Evolutionary conservation across 768 basidiomycete species (phyloP).

Genomic region (Lactarius tabidus): DNA sequence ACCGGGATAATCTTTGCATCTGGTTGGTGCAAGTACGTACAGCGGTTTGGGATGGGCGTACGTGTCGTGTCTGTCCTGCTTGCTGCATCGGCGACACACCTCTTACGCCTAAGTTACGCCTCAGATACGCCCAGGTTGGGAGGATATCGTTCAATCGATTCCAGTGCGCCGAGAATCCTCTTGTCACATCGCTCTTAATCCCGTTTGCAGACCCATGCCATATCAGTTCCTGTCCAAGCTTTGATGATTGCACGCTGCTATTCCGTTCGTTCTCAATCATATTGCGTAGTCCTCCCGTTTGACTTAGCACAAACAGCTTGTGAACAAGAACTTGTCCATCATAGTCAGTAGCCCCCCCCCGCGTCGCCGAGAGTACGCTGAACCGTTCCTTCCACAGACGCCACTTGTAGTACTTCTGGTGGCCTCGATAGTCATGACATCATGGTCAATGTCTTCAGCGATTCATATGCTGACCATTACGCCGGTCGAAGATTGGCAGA

Average conservation of each 20-base stretch:
- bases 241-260: constrained; percentile 18
- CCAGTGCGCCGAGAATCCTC: background rate
- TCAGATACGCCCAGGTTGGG: background rate
- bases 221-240: constrained; percentile 9
- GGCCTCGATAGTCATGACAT: background rate
- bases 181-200: background rate
- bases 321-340: constrained; percentile 5
- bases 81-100: background rate
- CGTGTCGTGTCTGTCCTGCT: background rate
- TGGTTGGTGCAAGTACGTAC: constrained; percentile 4
- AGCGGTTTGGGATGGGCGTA: background rate
- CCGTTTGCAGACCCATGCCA: background rate
- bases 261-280: constrained; percentile 3
- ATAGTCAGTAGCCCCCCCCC: constrained; percentile 1
- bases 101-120: background rate
- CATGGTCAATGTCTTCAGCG: background rate
- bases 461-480: background rate
- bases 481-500: background rate
- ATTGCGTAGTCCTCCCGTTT: background rate
- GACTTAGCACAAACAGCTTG: background rate
- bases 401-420: constrained; percentile 10
- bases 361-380: background rate
- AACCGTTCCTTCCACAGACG: background rate
- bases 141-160: background rate
- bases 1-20: constrained; percentile 6